phyloP scores from a whole-genome alignment of 2,329 filamentous ascomycete genomes.

The Bimuria novae-zelandiae region DNA sequence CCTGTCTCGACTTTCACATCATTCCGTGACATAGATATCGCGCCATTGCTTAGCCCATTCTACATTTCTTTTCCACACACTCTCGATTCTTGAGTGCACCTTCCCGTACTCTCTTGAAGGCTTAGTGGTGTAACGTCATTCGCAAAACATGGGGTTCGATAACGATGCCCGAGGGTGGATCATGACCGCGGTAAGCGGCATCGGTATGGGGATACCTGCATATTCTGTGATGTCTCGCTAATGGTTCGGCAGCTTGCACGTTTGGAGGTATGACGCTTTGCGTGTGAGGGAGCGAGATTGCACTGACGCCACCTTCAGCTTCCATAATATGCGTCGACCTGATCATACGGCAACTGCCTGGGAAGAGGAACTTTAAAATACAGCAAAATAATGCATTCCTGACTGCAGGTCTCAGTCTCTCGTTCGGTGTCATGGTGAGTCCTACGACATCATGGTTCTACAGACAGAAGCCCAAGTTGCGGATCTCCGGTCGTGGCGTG shows the following conservation, averaged over 20 bases:
- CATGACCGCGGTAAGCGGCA: slow-evolving; percentile 81
- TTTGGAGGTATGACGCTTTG: slow-evolving; percentile 38
- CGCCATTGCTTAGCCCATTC: background rate
- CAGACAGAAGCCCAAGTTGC: no score
- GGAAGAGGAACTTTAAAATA: slow-evolving; percentile 79
- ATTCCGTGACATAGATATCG: background rate
- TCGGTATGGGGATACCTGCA: slow-evolving; percentile 56
- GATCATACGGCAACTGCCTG: slow-evolving; percentile 72
- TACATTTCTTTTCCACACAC: background rate
- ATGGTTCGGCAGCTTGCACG: slow-evolving; percentile 41
- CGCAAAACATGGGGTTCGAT: slow-evolving; percentile 34
- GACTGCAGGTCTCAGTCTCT: slow-evolving; percentile 85
- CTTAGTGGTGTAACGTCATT: background rate
- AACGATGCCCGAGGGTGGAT: slow-evolving; percentile 89
- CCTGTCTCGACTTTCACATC: background rate
- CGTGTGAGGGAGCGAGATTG: background rate
- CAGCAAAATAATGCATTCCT: slow-evolving; percentile 88
- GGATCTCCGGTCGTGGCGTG: no score
- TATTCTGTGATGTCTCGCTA: slow-evolving; percentile 13
- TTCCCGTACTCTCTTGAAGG: background rate
- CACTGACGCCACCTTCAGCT: slow-evolving; percentile 56
- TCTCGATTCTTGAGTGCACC: background rate
- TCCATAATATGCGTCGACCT: slow-evolving; percentile 86
- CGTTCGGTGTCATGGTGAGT: slow-evolving; percentile 92
- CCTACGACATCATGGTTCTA: no score